Percentiles rank a stretch among this genome's conserved stretches.
phyloP scores from a whole-genome alignment of 176 grass and related monocot genomes.

The Sorghum bicolor region DNA sequence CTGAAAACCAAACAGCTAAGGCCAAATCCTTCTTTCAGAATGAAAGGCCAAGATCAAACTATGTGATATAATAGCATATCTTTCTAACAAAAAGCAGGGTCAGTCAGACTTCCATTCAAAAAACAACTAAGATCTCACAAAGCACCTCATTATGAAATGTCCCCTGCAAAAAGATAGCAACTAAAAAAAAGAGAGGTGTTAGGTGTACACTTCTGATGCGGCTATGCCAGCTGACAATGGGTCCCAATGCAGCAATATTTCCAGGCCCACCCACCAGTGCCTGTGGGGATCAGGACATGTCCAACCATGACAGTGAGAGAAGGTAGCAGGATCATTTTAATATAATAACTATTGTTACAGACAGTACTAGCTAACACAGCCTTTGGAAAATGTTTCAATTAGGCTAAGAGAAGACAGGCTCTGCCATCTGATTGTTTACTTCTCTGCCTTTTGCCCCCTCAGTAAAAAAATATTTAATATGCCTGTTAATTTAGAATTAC shows the following conservation, averaged over 20 bases:
- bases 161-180: constrained; percentile 10
- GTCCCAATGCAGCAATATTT: not conserved
- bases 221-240: not conserved
- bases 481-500: constrained; percentile 38
- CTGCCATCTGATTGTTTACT: constrained; percentile 41
- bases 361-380: constrained; percentile 14
- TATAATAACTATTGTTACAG: not conserved
- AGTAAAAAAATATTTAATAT: constrained; percentile 5
- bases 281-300: not conserved
- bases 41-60: constrained; percentile 40
- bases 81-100: constrained; percentile 29
- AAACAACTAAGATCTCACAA: constrained; percentile 38
- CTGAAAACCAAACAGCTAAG: constrained; percentile 9
- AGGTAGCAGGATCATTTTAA: not conserved
- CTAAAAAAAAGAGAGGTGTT: not conserved
- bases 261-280: not conserved
- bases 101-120: constrained; percentile 26
- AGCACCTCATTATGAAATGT: constrained; percentile 29
- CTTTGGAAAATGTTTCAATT: constrained; percentile 27
- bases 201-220: not conserved
- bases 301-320: constrained; percentile 19
- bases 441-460: constrained; percentile 20
- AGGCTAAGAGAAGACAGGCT: constrained; percentile 46
- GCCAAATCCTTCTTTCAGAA: constrained; percentile 23
- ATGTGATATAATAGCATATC: constrained; percentile 34